Conservation (phyloP, 2,329 filamentous ascomycete species). For the Fusarium pseudoanthophilum region DNA sequence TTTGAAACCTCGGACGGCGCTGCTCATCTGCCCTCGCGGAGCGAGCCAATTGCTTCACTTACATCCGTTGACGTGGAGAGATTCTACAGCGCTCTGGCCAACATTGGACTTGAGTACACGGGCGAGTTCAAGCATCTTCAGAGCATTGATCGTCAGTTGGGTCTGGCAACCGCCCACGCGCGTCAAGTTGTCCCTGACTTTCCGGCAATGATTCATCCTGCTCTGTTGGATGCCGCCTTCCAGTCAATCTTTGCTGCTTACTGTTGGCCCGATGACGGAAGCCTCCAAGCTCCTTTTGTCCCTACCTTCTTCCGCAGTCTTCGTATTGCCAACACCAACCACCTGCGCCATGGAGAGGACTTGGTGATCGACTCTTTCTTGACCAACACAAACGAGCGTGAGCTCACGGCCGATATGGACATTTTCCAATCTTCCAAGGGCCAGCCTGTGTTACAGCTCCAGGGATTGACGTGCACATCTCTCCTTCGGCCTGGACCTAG, state of each 20-base stretch:
- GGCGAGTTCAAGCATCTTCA: constrained; percentile 6
- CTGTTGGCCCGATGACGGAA: constrained; percentile 48
- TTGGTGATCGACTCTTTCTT: constrained; percentile 1
- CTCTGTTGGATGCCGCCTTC: constrained; percentile 49
- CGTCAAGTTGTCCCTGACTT: neutral
- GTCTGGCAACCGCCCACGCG: neutral
- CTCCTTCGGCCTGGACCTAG: neutral
- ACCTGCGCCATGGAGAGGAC: neutral
- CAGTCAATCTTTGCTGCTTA: constrained; percentile 50
- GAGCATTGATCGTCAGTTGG: constrained; percentile 26
- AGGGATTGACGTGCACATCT: constrained; percentile 4
- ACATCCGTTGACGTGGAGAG: neutral
- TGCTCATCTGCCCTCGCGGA: neutral
- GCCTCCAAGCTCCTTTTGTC: constrained; percentile 48
- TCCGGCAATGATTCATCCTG: constrained; percentile 47
- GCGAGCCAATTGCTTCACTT: neutral
- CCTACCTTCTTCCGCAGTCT: constrained; percentile 6
- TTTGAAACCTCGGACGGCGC: neutral
- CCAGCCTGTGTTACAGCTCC: neutral
- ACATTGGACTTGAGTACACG: neutral
- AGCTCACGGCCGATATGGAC: constrained; percentile 3
- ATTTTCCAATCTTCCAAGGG: neutral
- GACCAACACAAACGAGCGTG: neutral
- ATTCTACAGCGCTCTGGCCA: neutral
- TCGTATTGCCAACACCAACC: constrained; percentile 4